Evolutionary conservation across 345 rosid species (phyloP).

Genomic region (Camelina hispida): DNA sequence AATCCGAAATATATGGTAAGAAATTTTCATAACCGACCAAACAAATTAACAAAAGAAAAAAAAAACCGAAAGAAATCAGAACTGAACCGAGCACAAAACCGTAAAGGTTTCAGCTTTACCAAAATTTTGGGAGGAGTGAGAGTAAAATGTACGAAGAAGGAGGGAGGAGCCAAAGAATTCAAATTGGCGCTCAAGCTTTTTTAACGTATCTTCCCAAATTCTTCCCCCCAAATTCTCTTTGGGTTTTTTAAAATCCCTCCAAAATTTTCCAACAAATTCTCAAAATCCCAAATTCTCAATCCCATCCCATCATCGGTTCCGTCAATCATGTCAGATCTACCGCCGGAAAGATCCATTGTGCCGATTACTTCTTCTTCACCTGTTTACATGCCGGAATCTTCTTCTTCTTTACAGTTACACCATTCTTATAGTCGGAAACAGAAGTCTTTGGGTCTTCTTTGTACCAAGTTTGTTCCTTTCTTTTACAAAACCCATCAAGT

Average conservation of each 20-base stretch:
- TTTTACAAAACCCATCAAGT: not conserved
- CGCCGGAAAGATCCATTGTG: constrained; percentile 23
- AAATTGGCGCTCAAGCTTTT: constrained; percentile 42
- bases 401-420: constrained; percentile 61
- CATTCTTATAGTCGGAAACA: constrained; percentile 76
- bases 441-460: constrained; percentile 90
- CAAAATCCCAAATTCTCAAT: not conserved
- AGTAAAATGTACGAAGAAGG: not conserved
- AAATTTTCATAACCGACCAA: constrained; percentile 5
- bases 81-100: constrained; percentile 32
- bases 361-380: constrained; percentile 42
- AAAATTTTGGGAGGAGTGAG: not conserved
- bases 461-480: constrained; percentile 63
- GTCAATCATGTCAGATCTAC: constrained; percentile 42
- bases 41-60: not conserved
- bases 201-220: constrained; percentile 33
- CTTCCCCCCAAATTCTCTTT: constrained; percentile 6
- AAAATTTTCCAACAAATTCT: not conserved
- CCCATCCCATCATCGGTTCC: not conserved
- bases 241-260: constrained; percentile 30
- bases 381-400: constrained; percentile 50
- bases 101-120: constrained; percentile 34
- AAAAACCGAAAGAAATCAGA: constrained; percentile 3
- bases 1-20: not conserved
- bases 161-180: constrained; percentile 35